phyloP scores from a whole-genome alignment of 805 yeast species.

The Wickerhamomyces queroliae region DNA sequence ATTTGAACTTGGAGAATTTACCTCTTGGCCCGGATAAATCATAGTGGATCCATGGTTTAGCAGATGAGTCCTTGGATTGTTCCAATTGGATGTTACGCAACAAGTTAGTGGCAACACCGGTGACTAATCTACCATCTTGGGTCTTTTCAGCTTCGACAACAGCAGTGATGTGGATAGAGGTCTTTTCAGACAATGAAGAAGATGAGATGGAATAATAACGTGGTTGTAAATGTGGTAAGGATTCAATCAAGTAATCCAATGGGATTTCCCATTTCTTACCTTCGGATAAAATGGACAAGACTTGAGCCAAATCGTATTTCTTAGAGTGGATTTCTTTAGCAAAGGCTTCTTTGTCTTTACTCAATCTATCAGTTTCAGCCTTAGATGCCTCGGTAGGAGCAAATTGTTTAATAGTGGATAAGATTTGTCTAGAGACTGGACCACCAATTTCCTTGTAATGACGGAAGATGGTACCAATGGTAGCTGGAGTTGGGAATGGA shows the following conservation, averaged over 20 bases:
- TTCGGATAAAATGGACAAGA: conserved; percentile 52
- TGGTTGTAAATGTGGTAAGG: conserved; percentile 77
- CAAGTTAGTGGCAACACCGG: conserved; percentile 89
- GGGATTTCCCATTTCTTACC: conserved; percentile 81
- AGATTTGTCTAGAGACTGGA: conserved; percentile 84
- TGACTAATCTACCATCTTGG: conserved; percentile 23
- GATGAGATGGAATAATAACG: conserved; percentile 97
- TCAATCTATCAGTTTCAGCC: conserved; percentile 38
- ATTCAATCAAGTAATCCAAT: conserved; percentile 77
- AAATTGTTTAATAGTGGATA: conserved; percentile 67
- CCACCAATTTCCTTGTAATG: conserved; percentile 90
- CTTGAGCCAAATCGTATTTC: conserved; percentile 71
- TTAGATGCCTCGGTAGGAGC: conserved; percentile 62
- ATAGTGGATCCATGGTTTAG: conserved; percentile 48
- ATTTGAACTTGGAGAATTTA: conserved; percentile 37
- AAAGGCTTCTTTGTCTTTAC: conserved; percentile 64
- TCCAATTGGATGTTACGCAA: conserved; percentile 62
- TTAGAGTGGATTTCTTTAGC: conserved; percentile 56
- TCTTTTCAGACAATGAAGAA: conserved; percentile 72
- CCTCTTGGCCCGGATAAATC: conserved; percentile 83
- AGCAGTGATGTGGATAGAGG: conserved; percentile 78
- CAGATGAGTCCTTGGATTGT: conserved; percentile 43
- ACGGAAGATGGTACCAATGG: conserved; percentile 82
- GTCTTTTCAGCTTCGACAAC: conserved; percentile 61
- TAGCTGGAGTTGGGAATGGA: conserved; percentile 76